phyloP scores from a whole-genome alignment of 2,329 filamentous ascomycete species.

The Amauroascus niger region DNA sequence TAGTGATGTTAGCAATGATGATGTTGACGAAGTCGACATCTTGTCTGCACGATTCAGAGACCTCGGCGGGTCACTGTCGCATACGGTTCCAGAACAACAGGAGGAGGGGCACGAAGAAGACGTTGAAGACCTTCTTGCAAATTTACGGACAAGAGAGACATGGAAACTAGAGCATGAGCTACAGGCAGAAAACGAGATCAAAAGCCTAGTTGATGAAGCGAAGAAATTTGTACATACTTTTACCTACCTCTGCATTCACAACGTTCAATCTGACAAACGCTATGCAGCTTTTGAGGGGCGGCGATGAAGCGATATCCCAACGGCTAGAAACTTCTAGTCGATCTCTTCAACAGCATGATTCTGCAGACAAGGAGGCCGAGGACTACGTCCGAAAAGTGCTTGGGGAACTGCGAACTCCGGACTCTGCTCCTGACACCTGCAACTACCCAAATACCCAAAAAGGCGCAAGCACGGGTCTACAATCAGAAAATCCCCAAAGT shows the following conservation, averaged over 20 bases:
- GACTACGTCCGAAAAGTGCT: constrained; percentile 24
- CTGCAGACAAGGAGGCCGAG: constrained; percentile 22
- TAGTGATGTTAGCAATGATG: constrained; percentile 6
- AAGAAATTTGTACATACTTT: constrained; percentile 20
- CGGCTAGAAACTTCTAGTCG: constrained; percentile 12
- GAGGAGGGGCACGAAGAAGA: constrained; percentile 15
- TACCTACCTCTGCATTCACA: not conserved
- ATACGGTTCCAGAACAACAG: not conserved
- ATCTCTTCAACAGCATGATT: not conserved
- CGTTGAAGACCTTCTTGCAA: constrained; percentile 19
- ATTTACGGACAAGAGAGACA: constrained; percentile 9
- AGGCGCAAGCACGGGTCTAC: not conserved
- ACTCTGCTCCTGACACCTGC: not conserved
- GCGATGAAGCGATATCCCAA: not conserved
- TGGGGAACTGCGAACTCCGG: constrained; percentile 19
- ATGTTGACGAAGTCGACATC: not conserved
- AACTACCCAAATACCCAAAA: constrained; percentile 5
- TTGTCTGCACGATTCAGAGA: not conserved
- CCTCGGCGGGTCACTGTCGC: not conserved
- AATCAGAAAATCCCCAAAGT: not conserved
- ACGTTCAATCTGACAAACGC: not conserved
- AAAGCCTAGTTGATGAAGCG: constrained; percentile 17
- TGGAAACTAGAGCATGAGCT: constrained; percentile 9
- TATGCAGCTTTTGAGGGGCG: not conserved
- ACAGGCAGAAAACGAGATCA: constrained; percentile 9